Conservation (phyloP, 805 yeast species). For the Candida germanica region DNA sequence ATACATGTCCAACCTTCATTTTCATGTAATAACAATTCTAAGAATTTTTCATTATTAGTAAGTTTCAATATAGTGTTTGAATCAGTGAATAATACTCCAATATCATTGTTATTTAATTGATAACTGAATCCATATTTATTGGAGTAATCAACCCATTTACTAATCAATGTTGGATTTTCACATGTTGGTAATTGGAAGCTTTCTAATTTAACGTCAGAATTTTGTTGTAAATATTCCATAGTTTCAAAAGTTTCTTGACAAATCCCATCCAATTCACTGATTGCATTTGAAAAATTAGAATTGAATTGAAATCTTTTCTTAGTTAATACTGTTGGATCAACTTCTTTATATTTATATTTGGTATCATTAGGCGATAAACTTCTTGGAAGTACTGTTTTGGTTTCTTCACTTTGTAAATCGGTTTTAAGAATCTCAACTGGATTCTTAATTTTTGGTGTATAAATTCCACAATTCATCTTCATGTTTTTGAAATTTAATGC, state of each 20-base stretch:
- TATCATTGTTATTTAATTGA: constrained; percentile 83
- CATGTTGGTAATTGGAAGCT: constrained; percentile 39
- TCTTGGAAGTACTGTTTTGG: constrained; percentile 72
- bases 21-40: constrained; percentile 52
- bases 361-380: constrained; percentile 93
- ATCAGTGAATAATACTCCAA: constrained; percentile 87
- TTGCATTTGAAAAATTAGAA: constrained; percentile 36
- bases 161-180: constrained; percentile 67
- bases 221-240: constrained; percentile 42
- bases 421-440: constrained; percentile 70
- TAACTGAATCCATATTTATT: constrained; percentile 94
- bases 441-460: constrained; percentile 49
- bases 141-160: constrained; percentile 98
- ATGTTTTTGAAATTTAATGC: constrained; percentile 63
- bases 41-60: constrained; percentile 59
- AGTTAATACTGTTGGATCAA: constrained; percentile 34
- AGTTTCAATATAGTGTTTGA: constrained; percentile 77
- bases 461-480: constrained; percentile 62
- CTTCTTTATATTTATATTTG: constrained; percentile 78
- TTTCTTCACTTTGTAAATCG: constrained; percentile 67
- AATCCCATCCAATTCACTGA: constrained; percentile 33
- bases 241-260: constrained; percentile 36
- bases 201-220: constrained; percentile 31
- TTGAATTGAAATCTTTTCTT: constrained; percentile 37
- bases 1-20: constrained; percentile 47